These are phyloP conservation scores for Falciphora oryzae DNA, from an alignment of 2,329 filamentous ascomycete genomes.

Conservation along the genomic window DNA sequence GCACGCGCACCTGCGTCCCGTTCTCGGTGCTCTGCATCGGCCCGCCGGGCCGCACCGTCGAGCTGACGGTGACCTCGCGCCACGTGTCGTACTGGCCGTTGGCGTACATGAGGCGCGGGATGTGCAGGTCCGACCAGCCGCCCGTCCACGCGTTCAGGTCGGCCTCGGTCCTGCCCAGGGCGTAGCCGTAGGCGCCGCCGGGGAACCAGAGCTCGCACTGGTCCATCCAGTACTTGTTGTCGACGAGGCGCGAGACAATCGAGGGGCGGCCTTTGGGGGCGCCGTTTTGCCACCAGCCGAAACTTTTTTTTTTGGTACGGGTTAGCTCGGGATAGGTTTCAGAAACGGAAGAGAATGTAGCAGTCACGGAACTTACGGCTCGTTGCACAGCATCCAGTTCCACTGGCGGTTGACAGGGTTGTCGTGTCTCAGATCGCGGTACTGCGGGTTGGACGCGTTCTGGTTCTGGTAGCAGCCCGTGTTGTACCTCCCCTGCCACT, in stretches of 20 bases:
- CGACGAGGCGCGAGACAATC: conserved; percentile 33
- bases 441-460: conserved; percentile 37
- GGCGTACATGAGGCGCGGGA: conserved; percentile 32
- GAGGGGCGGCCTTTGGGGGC: conserved; percentile 36
- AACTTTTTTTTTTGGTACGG: conserved; percentile 10
- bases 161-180: conserved; percentile 24
- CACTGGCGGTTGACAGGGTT: conserved; percentile 46
- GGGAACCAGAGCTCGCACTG: conserved; percentile 43
- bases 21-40: conserved; percentile 27
- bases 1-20: conserved; percentile 24
- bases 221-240: conserved; percentile 31
- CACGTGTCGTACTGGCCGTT: conserved; percentile 37
- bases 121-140: conserved; percentile 30
- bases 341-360: not conserved
- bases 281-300: conserved; percentile 37
- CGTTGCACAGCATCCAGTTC: conserved; percentile 52
- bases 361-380: conserved; percentile 20
- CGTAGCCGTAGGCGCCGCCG: conserved; percentile 28
- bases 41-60: conserved; percentile 31
- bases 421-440: conserved; percentile 27
- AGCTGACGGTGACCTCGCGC: conserved; percentile 32
- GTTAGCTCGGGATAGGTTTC: not conserved
- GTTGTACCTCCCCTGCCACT: conserved; percentile 29
- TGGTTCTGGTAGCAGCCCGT: conserved; percentile 39
- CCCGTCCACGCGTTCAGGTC: conserved; percentile 32